Evolutionary conservation across 208 protist species (phyloP).

Genomic region (Vickermania ingenoplastis): DNA sequence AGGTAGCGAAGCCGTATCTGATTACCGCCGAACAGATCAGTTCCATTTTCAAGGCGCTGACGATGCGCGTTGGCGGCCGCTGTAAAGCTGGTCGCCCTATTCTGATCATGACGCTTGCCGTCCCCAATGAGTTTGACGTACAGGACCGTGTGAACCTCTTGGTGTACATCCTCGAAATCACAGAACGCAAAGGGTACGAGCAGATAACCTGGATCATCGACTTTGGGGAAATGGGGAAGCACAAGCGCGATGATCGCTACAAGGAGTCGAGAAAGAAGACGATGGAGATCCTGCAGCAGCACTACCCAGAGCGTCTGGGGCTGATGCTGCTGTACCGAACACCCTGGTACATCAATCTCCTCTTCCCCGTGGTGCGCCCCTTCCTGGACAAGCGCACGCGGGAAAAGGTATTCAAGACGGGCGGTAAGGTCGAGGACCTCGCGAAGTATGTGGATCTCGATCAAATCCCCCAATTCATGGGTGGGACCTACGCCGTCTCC

Average conservation of each 20-base stretch:
- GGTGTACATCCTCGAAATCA: constrained; percentile 58
- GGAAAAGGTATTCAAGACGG: constrained; percentile 27
- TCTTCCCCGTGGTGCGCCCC: constrained; percentile 21
- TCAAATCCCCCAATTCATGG: constrained; percentile 23
- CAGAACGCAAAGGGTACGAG: constrained; percentile 45
- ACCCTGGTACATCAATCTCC: constrained; percentile 49
- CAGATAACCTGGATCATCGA: constrained; percentile 57
- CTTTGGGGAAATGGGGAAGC: constrained; percentile 49
- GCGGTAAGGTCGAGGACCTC: constrained; percentile 27
- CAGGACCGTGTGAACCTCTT: constrained; percentile 43
- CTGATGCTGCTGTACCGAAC: constrained; percentile 38
- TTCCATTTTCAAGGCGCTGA: constrained; percentile 28
- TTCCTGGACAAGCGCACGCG: constrained; percentile 44
- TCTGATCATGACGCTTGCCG: constrained; percentile 44
- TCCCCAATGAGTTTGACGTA: constrained; percentile 30
- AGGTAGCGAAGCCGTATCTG: constrained; percentile 31
- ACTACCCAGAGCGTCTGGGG: constrained; percentile 60
- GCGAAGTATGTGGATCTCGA: constrained; percentile 23
- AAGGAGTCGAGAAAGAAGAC: constrained; percentile 29
- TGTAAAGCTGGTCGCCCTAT: constrained; percentile 30
- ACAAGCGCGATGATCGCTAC: constrained; percentile 18
- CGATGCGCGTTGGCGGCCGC: constrained; percentile 28
- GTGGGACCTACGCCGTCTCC: constrained; percentile 8
- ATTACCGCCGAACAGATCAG: constrained; percentile 24
- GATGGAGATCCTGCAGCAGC: constrained; percentile 54